These are phyloP conservation scores for Dioszegia crocea DNA, from an alignment of 768 basidiomycete genomes.

Conservation along the genomic window DNA sequence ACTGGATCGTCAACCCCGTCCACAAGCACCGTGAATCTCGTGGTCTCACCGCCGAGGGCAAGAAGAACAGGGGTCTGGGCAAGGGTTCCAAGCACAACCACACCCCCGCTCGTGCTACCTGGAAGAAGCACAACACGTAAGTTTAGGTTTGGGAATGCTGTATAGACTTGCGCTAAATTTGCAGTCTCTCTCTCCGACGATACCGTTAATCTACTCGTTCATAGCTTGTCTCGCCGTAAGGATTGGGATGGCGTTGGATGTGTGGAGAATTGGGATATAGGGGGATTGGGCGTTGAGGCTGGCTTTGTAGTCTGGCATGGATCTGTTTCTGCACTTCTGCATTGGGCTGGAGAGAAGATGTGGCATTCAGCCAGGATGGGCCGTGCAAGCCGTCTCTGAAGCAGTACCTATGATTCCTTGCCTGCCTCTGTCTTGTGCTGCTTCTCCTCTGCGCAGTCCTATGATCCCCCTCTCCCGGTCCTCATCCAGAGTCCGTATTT, in stretches of 20 bases:
- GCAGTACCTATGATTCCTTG: no score
- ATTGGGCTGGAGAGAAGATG: neutral
- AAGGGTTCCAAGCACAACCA: slow-evolving; percentile 95
- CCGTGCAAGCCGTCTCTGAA: no score
- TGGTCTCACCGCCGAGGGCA: slow-evolving; percentile 93
- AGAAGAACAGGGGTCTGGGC: slow-evolving; percentile 97
- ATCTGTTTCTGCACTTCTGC: neutral
- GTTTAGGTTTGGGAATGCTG: slow-evolving; percentile 6
- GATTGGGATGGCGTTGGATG: neutral
- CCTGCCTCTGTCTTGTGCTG: no score
- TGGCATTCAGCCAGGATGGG: no score
- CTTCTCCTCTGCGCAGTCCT: no score
- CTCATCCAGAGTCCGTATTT: no score
- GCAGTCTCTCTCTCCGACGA: slow-evolving; percentile 50
- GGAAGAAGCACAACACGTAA: slow-evolving; percentile 94
- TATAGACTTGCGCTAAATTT: neutral
- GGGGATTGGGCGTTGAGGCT: neutral
- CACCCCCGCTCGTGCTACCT: slow-evolving; percentile 80
- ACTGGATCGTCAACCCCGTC: slow-evolving; percentile 97
- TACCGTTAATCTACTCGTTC: slow-evolving; percentile 46
- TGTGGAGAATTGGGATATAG: neutral
- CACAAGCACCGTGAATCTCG: slow-evolving; percentile 98
- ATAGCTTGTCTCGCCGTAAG: neutral
- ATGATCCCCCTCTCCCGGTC: no score
- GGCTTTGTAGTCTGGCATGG: slow-evolving; percentile 3